Base-by-base conservation (phyloP, 768 basidiomycete species). In the Calocybe gangraenosa region DNA sequence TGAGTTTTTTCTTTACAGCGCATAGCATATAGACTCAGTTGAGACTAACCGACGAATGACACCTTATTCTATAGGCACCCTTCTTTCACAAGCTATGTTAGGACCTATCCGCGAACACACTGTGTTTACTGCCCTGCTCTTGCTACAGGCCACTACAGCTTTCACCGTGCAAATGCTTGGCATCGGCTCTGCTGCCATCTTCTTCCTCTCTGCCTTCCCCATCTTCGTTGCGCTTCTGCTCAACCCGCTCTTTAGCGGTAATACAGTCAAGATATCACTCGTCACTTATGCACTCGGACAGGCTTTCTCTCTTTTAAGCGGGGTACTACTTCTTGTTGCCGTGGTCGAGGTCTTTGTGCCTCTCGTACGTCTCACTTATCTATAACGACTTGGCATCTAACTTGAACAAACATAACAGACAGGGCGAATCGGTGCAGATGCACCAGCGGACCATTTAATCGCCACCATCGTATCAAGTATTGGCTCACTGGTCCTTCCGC, bases 301-400 rank as follows among this genome's bases (percentile, higher is more conserved):
- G 64, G 46, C 68, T 9, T 58, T 78, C 34, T 81, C 81, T 7
- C 60, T 88, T 19, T 57, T 81, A 8, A 68, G 75, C 0, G 83
- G 86, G 17, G 64, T 74, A 0, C 71, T 87, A 53, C 57, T 88
- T 25, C 58, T 81, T 31, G 61, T 76, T 33, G 73, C 80, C 4
- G 79, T 86, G 2, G 54, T 90, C 34, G 88, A 94, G 36, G 85
- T 97, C 17, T 96, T 98, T 56, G 90, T 95, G 0, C 95, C 95
- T 6, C 64, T 96, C 57, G 87, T 87, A 50, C 41, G 78, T 64
- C 11, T 42, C 15, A 10, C 5, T 38, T 34, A 9, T 28, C 46
- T 38, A 30, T 33, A 13, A 9, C 2, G 30, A 15, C 5, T 28
- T 2, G 7, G 42, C 14, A n/a, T 19, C 40, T 42, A 2, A 48